Evolutionary conservation across 140 eudicot genomes (phyloP), one percentile per base, ranked within the genome.

Genomic region (Ambrosia hybrid): DNA sequence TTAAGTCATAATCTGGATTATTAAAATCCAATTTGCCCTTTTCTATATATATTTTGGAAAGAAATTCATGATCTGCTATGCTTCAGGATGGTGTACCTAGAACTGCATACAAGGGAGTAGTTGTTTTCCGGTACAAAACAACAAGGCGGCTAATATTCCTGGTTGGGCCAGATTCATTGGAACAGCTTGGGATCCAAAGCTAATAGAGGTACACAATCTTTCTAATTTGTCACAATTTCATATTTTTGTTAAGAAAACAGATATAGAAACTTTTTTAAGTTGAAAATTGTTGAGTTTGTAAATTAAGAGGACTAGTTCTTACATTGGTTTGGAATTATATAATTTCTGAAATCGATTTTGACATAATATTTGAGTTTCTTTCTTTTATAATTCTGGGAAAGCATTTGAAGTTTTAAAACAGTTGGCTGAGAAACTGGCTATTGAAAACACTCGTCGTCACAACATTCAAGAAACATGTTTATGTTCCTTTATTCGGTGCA

Each of bases 21-120:
- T 21, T 21, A 21, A 21, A 21, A 21, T 21, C 34, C 34, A 30
- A 30, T 30, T 30, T 30, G 34, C 34, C 34, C 34, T 2, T 30
- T 30, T 30, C 34, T 41, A 41, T 41, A 41, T 41, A 41, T 41
- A 4, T 41, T 67, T 9, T 12, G 6, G 61, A 4, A 38, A 61
- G 61, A 17, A 53, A 77, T 36, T 70, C 58, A 61, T 74, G 39
- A 21, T 16, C 37, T 5, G 77, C 48, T 45, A 34, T 74, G 38
- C n/a, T 53, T 17, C 80, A 93, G 98, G 98, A 93, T 80, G 98
- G 98, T 57, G 75, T 93, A 73, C 98, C 98, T 56, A 79, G 96
- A 75, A 74, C 97, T 41, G 94, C 97, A 58, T 94, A 88, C 70
- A 90, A 94, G 85, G 99, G 96, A 67, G 85, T 88, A 15, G 99